These are phyloP conservation scores for Bruguiera gymnorhiza DNA, from an alignment of 345 rosid genomes.

Conservation along the genomic window DNA sequence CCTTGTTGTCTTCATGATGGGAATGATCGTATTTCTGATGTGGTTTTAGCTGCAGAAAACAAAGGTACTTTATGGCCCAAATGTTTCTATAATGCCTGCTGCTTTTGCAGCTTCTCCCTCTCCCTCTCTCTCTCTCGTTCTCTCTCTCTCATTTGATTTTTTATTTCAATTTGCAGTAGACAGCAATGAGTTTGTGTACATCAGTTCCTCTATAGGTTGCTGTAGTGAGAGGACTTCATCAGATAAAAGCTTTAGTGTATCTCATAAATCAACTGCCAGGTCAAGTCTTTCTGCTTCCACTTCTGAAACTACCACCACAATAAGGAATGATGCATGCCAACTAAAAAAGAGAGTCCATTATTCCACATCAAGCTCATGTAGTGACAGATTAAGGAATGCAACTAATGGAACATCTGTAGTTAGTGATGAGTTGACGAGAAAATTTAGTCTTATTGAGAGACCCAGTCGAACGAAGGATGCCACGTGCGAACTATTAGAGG, in stretches of 20 bases:
- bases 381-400: constrained; percentile 43
- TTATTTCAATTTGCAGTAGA: constrained; percentile 41
- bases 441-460: constrained; percentile 29
- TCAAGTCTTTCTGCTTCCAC: constrained; percentile 41
- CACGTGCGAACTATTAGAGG: constrained; percentile 37
- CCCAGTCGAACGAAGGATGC: constrained; percentile 28
- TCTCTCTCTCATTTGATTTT: not conserved
- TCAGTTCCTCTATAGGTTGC: constrained; percentile 42
- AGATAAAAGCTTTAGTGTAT: constrained; percentile 38
- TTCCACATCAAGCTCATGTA: constrained; percentile 46
- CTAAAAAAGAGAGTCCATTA: constrained; percentile 44
- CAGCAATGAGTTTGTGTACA: constrained; percentile 38
- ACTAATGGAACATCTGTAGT: constrained; percentile 34
- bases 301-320: constrained; percentile 45
- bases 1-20: constrained; percentile 36
- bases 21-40: constrained; percentile 31
- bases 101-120: constrained; percentile 2
- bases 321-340: constrained; percentile 38
- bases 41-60: constrained; percentile 33
- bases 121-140: not conserved
- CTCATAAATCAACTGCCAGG: constrained; percentile 44
- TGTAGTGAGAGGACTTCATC: constrained; percentile 38
- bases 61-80: constrained; percentile 44
- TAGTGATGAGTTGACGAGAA: constrained; percentile 40
- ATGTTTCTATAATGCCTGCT: constrained; percentile 12